Conservation (phyloP, 2,329 filamentous ascomycete species). For the Seiridium cupressi region DNA sequence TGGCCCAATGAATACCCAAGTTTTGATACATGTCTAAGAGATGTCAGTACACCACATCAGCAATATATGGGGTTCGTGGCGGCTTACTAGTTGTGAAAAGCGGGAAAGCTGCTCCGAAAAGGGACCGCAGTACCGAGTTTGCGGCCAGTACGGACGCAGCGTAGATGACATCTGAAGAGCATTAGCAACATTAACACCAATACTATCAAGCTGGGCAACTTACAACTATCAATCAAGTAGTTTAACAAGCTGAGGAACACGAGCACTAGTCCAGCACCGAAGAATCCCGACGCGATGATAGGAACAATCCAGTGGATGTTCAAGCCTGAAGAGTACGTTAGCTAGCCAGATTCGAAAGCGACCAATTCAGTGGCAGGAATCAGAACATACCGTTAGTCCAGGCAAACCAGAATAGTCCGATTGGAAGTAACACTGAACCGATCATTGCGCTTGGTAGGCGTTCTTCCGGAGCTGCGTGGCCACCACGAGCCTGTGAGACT, state of each 20-base stretch:
- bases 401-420: constrained; percentile 68
- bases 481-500: constrained; percentile 26
- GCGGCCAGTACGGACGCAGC: constrained; percentile 73
- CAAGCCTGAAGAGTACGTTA: constrained; percentile 17
- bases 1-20: constrained; percentile 6
- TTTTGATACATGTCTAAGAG: constrained; percentile 1
- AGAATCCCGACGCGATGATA: constrained; percentile 31
- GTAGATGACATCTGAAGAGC: constrained; percentile 52
- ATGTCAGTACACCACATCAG: background rate
- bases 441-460: constrained; percentile 61
- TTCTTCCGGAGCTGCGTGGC: constrained; percentile 64
- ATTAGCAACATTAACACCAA: background rate
- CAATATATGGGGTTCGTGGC: no score
- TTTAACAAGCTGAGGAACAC: constrained; percentile 58
- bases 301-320: constrained; percentile 52
- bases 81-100: constrained; percentile 57
- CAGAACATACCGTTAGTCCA: constrained; percentile 53
- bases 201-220: background rate
- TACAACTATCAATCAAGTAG: constrained; percentile 55
- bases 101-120: constrained; percentile 72
- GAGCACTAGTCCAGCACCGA: constrained; percentile 41
- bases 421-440: constrained; percentile 60
- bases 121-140: constrained; percentile 67
- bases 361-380: no score
- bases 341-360: background rate